phyloP scores from a whole-genome alignment of 768 basidiomycete species.

The Pisolithus marmoratus region DNA sequence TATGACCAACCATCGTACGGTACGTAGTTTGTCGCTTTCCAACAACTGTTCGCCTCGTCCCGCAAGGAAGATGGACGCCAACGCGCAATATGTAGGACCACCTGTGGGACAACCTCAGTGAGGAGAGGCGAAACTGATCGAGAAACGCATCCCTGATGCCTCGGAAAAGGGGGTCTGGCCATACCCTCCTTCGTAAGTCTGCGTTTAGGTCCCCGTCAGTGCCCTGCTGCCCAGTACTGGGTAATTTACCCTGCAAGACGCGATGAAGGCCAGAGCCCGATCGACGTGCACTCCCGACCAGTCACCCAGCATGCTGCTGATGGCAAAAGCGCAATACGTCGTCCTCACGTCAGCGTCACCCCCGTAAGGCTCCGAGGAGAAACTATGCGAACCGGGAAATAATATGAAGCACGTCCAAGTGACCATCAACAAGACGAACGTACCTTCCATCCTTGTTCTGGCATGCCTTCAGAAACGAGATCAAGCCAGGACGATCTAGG shows the following conservation, averaged over 20 bases:
- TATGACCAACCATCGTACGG: conserved; percentile 72
- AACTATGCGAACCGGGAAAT: conserved; percentile 36
- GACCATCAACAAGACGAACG: conserved; percentile 9
- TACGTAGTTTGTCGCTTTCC: conserved; percentile 40
- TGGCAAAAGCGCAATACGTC: conserved; percentile 81
- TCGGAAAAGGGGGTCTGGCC: conserved; percentile 79
- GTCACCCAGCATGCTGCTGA: conserved; percentile 72
- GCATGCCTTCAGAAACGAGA: conserved; percentile 61
- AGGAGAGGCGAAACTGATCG: background rate
- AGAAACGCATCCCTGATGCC: conserved; percentile 60
- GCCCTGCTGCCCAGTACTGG: background rate
- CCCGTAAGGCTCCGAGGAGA: conserved; percentile 62
- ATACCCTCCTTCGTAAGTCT: conserved; percentile 94
- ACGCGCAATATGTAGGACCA: conserved; percentile 89
- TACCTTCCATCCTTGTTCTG: conserved; percentile 85
- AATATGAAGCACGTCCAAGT: background rate
- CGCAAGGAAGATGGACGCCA: conserved; percentile 67
- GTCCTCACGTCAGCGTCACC: conserved; percentile 78
- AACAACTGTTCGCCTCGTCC: conserved; percentile 19
- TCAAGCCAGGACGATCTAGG: conserved; percentile 65
- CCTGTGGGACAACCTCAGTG: conserved; percentile 39
- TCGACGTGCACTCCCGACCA: conserved; percentile 70
- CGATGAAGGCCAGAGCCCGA: conserved; percentile 58
- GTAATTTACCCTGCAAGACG: conserved; percentile 60
- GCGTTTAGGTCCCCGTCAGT: conserved; percentile 3